phyloP scores from a whole-genome alignment of 2,329 filamentous ascomycete genomes.

The Penicillium sp. region DNA sequence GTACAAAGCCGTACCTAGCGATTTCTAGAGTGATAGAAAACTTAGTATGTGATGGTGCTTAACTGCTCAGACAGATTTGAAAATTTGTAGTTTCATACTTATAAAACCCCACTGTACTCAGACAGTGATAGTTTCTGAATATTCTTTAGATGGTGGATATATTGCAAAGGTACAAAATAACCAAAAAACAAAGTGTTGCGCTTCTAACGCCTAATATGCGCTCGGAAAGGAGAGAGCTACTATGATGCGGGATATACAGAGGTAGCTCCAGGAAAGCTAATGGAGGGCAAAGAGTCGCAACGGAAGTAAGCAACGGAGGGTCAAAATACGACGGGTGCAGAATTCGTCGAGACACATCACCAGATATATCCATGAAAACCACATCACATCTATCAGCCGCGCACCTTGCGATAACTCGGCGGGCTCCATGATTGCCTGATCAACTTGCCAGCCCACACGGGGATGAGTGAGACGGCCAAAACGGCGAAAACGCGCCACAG shows the following conservation, averaged over 20 bases:
- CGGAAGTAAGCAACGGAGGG: not conserved
- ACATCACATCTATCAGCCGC: constrained; percentile 35
- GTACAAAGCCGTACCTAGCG: no score
- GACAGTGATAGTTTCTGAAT: not conserved
- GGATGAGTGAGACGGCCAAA: constrained; percentile 76
- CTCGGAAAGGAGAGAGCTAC: constrained; percentile 11
- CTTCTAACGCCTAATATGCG: constrained; percentile 21
- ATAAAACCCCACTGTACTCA: not conserved
- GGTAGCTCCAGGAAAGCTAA: not conserved
- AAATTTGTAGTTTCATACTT: no score
- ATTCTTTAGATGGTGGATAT: not conserved
- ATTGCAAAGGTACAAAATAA: not conserved
- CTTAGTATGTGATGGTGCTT: no score
- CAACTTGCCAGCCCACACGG: constrained; percentile 84
- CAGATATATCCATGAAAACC: not conserved
- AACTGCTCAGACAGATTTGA: no score
- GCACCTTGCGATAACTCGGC: constrained; percentile 90
- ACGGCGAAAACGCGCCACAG: constrained; percentile 86
- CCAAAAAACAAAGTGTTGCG: constrained; percentile 4
- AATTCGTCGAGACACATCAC: constrained; percentile 5
- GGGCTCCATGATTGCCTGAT: constrained; percentile 84
- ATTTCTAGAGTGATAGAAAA: no score
- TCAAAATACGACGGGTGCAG: constrained; percentile 11
- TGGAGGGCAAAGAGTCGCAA: not conserved
- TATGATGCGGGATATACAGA: constrained; percentile 23